Conservation (phyloP, 352 stramenopile genomes). For the Phytophthora pinifolia region DNA sequence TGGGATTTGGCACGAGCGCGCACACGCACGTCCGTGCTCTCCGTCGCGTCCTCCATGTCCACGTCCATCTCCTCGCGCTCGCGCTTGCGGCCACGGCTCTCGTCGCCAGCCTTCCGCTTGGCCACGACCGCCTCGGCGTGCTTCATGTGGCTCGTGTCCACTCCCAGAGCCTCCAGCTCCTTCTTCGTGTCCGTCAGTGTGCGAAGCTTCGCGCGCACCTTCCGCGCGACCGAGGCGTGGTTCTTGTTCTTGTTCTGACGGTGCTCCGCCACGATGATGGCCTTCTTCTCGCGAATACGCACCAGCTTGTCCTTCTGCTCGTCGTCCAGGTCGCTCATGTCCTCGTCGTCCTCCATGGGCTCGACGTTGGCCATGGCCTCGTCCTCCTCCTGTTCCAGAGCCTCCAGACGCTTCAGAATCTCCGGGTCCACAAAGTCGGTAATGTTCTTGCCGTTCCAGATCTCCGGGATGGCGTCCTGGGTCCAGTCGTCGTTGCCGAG, state of each 20-base stretch:
- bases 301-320: conserved; percentile 93
- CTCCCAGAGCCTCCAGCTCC: conserved; percentile 88
- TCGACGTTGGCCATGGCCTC: conserved; percentile 91
- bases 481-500: conserved; percentile 96
- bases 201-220: conserved; percentile 77
- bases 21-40: conserved; percentile 68
- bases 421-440: conserved; percentile 98
- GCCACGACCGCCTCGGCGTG: conserved; percentile 75
- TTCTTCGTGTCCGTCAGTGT: conserved; percentile 88
- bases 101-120: conserved; percentile 67
- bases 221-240: conserved; percentile 88
- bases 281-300: conserved; percentile 85
- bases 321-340: conserved; percentile 93
- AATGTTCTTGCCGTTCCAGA: conserved; percentile 99
- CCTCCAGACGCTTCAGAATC: conserved; percentile 95
- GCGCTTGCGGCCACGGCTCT: conserved; percentile 85
- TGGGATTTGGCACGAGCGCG: conserved; percentile 74
- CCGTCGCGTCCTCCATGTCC: conserved; percentile 88
- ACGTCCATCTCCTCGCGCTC: conserved; percentile 80
- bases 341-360: conserved; percentile 87
- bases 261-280: conserved; percentile 80
- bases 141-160: conserved; percentile 92
- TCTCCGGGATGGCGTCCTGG: conserved; percentile 98
- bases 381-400: conserved; percentile 97
- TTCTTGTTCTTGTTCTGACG: conserved; percentile 97